Base-by-base conservation (phyloP, 257 asterid genomes). In the Petunia axillaris region DNA sequence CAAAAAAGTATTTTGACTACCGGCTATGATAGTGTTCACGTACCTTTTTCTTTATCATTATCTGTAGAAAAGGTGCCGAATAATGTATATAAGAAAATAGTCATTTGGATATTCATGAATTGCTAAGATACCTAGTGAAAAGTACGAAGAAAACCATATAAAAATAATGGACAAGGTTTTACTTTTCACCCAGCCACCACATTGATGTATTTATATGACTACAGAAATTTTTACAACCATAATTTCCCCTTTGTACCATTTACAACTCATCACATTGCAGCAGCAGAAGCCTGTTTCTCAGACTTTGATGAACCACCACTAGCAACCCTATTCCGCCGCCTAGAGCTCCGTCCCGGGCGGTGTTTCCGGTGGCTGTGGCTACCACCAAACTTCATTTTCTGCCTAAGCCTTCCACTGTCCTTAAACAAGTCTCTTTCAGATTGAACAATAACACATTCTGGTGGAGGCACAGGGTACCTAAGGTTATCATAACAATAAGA, bases 401-500 rank as follows among this genome's bases (percentile, higher is more conserved):
- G 89, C 59, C 90, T 87, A 75, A 91, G 84, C 82, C 97, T 85
- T 9, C 98, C 97, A 2, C 84, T 85, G 35, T 78, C 85, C 81
- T 44, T 85, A 54, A 95, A 90, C 84, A 89, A 36, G 14, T 87
- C 84, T 82, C 80, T 87, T 53, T 93, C 99, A 0, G 97, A 85
- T 1, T 90, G 92, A 10, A 90, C 87, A 3, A 89, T 66, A 1
- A 92, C 90, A 67, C 99, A 95, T 55, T 95, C 99, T 0, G 99
- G 97, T 0, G 88, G 94, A 2, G 94, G 85, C 52, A 86, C 83
- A 4, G 91, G 87, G 78, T 95, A 95, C 89, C 99, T 90, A 25
- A 88, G 8, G 75, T 77, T 89, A 66, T 95, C 99, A 8, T 92
- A 92, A 80, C 98, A 93, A 70, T 91, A 84, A 0, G 98, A 93